Evolutionary conservation across 495 filamentous ascomycete species (phyloP), one percentile per base, ranked within the genome.

Genomic region (Xylaria intraflava): DNA sequence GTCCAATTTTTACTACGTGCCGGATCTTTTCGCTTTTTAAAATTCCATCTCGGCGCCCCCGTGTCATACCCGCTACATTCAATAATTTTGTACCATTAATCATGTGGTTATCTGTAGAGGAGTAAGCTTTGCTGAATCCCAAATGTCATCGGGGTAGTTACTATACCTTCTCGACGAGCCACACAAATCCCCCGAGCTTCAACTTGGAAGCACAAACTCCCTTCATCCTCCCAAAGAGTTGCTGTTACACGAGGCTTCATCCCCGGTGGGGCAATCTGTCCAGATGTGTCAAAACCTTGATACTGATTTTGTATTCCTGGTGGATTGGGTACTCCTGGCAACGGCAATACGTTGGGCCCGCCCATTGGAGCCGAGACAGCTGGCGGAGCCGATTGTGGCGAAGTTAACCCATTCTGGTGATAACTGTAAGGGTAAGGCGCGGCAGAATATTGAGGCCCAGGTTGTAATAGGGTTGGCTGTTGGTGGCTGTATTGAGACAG

Each of bases 191-290:
- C 92, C 64, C 95, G 86, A 0, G 92, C 90, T 66, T 98, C 93
- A 12, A 98, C 94, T 64, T 98, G 93, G 63, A 97, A 98, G 71
- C 93, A 98, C 40, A 98, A 75, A 62, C 89, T 96, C 6, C 93
- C 93, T 66, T 98, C 93, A 64, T 98, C 93, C 72, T 98, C 93
- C 93, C 93, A 98, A 43, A 98, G 67, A 5, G 94, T 98, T 12
- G 94, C 93, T 2, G 93, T 97, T 2, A 98, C 93, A 53, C 92
- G 78, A n/a, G 93, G 93, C 74, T 96, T 97, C 77, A 96, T 94
- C 3, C 94, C 94, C n/a, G 88, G 88, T 9, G 93, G 93, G 26
- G 89, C 87, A 29, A 93, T 69, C 70, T 98, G 93, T n/a, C 93
- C 93, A 10, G 89, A 93, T 0, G 83, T 81, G 66, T 98, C 93